These are phyloP conservation scores for Globisporangium okanoganense DNA, from an alignment of 352 stramenopile genomes.

Conservation along the genomic window DNA sequence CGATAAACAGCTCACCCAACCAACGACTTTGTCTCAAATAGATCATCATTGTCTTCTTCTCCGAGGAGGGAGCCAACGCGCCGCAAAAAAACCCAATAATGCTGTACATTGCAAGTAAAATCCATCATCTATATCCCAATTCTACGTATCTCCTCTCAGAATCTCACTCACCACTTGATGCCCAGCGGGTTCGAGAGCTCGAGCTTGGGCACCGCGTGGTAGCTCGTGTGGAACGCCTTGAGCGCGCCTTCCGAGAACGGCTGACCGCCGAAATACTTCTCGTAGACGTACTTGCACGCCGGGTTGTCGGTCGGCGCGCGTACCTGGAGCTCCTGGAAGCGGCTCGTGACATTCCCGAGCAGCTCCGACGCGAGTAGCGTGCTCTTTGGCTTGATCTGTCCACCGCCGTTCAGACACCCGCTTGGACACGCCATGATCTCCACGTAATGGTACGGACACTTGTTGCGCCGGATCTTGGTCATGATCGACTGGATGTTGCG, in stretches of 20 bases:
- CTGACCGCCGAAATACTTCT: slow-evolving; percentile 67
- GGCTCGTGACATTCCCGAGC: slow-evolving; percentile 56
- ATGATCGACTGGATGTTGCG: slow-evolving; percentile 96
- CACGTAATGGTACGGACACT: slow-evolving; percentile 94
- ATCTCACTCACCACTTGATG: slow-evolving; percentile 77
- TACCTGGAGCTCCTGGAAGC: slow-evolving; percentile 66
- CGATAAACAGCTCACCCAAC: slow-evolving; percentile 5
- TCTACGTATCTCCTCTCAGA: neutral
- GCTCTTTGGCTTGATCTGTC: slow-evolving; percentile 85
- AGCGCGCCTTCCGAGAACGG: slow-evolving; percentile 74
- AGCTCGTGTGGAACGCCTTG: slow-evolving; percentile 67
- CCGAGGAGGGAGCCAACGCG: neutral
- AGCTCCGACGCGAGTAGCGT: slow-evolving; percentile 50
- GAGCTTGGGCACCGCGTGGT: slow-evolving; percentile 83
- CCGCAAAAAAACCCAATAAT: slow-evolving; percentile 12
- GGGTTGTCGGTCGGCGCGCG: slow-evolving; percentile 61
- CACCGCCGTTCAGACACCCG: slow-evolving; percentile 96
- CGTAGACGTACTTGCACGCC: slow-evolving; percentile 76
- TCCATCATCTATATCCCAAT: slow-evolving; percentile 1
- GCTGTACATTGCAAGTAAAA: slow-evolving; percentile 14
- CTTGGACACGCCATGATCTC: slow-evolving; percentile 99
- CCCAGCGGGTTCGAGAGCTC: slow-evolving; percentile 81
- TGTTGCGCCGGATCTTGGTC: slow-evolving; percentile 88
- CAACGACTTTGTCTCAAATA: slow-evolving; percentile 14
- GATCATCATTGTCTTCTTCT: slow-evolving; percentile 7